Evolutionary conservation across 305 asterid genomes (phyloP), one percentile per base, ranked within the genome.

Genomic region (Fraxinus paxiana): DNA sequence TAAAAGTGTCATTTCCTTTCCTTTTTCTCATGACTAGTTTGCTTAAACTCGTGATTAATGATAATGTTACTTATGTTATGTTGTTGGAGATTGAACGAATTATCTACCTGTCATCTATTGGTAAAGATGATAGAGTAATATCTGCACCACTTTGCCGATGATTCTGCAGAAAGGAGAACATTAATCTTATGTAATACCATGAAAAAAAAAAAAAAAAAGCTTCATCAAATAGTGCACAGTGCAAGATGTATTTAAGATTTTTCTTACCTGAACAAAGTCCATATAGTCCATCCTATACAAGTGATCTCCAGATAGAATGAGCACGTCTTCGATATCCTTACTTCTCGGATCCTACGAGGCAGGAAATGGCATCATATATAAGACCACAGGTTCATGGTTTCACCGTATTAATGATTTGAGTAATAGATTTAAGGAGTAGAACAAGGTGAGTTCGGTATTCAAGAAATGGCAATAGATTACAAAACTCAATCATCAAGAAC

Each of bases 141-240:
- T 95, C 99, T 84, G 99, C 99, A 26, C 97, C 97, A 85, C 97
- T 95, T 85, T 90, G 92, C 73, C 96, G 82, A 87, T 95, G 99
- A 85, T 84, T 87, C 98, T 95, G 94, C 85, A 79, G 80, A 82
- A 85, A 76, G 59, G 59, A 82, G 26, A 22, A 72, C 76, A 37
- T 73, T 77, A 79, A 5, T 77, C 18, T 56, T 30, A 48, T 46
- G 73, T 83, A 72, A 61, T 75, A 20, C 51, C 77, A 61, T 26
- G 38, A 73, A 76, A 61, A 77, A 46, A 6, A 1, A 4, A 35
- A 5, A 35, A 37, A 38, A 38, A 9, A 59, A 54, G 15, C 30
- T 73, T 75, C 37, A 28, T 18, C 35, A 46, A 13, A 15, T 46
- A 46, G 18, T 46, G 56, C 82, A 34, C 18, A 74, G 12, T 76